Conservation (phyloP, 352 stramenopile genomes). For the Pythium volutum region DNA sequence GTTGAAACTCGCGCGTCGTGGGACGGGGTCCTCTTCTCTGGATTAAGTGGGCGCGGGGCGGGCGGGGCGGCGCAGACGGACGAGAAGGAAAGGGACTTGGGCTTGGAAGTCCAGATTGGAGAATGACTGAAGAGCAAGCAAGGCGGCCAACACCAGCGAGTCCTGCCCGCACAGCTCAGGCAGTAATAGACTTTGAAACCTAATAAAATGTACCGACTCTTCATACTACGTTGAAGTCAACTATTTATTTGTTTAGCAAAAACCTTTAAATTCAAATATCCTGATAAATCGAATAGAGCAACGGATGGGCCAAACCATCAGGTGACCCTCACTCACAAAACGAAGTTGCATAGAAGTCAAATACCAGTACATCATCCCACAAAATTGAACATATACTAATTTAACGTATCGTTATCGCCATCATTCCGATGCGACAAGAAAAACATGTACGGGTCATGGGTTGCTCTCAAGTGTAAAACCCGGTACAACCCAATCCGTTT, state of each 20-base stretch:
- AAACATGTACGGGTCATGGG: background rate
- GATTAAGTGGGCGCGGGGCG: constrained; percentile 18
- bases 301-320: too few relatives aligned
- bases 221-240: background rate
- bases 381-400: constrained; percentile 17
- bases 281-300: background rate
- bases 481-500: background rate
- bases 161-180: too few relatives aligned
- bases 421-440: constrained; percentile 15
- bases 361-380: background rate
- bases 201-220: background rate
- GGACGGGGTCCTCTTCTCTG: constrained; percentile 23
- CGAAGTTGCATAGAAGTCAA: background rate
- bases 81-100: constrained; percentile 2
- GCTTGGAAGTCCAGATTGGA: constrained; percentile 12
- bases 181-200: background rate
- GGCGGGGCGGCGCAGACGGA: background rate
- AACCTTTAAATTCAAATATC: background rate
- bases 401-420: constrained; percentile 1
- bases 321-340: constrained; percentile 19
- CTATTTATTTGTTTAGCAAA: too few relatives aligned
- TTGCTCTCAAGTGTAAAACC: background rate
- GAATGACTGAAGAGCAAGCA: constrained; percentile 12
- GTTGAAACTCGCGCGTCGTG: constrained; percentile 16
- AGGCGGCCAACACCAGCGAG: too few relatives aligned